Base-by-base conservation (phyloP, 2,329 filamentous ascomycete species). In the Colletotrichum spaethianum region DNA sequence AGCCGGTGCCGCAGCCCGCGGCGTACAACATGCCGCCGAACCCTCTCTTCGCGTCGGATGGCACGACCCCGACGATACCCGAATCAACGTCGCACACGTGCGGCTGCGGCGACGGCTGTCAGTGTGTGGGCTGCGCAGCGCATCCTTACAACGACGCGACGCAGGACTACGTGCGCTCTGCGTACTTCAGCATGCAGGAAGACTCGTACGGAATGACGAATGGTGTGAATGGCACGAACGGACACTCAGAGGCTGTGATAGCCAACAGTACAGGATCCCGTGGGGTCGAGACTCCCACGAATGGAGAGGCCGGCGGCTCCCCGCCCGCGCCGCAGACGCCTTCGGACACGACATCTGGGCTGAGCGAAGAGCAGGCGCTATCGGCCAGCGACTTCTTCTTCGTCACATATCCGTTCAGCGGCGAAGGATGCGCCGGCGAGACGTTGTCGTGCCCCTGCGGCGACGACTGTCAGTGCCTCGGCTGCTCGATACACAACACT, bases 61-160 rank as follows among this genome's bases (percentile, higher is more conserved):
- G 52, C 56, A 31, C 52, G 31, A 76, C 59, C 31, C 74, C 60
- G 74, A 72, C 75, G 48, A 78, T 78, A 80, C 75, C 67, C 36
- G 67, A 65, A 26, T 60, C 59, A 16, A 84, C 80, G 26, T 82
- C 78, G 64, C 82, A 83, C 56, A 83, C 80, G 65, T 94, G 92
- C 76, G 84, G 85, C 59, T 94, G 92, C 77, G 92, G 92, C 26
- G 88, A 91, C 65, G 83, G 83, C 36, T 94, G 92, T 75, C 87
- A 91, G 75, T 94, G 92, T 77, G 83, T 93, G 44, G 92, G 91
- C 14, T 94, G 92, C 77, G 86, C 90, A 6, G 89, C 89, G 2
- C 91, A 93, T 78, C 90, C 92, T 16, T 92, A 91, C 77, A 93
- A 93, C 75, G 85, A 89, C 9, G 88, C 90, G 28, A 93, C 89